phyloP scores from a whole-genome alignment of 495 filamentous ascomycete genomes.

The Neurospora sp. region DNA sequence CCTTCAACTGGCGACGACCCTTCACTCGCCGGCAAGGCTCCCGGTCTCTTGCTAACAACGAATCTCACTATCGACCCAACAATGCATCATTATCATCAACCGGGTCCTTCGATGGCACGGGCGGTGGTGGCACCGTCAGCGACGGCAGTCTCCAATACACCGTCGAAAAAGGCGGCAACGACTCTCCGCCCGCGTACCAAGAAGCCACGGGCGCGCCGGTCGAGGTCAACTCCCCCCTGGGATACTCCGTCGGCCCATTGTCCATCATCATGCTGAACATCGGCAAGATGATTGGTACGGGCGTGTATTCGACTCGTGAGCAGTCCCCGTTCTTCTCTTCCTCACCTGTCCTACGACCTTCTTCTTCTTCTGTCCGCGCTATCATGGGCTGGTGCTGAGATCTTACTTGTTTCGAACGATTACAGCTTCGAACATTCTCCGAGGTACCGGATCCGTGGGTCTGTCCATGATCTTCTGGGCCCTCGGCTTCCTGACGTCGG shows the following conservation, averaged over 20 bases:
- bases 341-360: too few relatives aligned
- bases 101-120: background rate
- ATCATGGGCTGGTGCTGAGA: constrained; percentile 1
- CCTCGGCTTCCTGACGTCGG: constrained; percentile 45
- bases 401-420: too few relatives aligned
- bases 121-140: constrained; percentile 11
- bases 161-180: constrained; percentile 45
- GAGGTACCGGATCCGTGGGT: constrained; percentile 48
- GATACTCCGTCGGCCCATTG: constrained; percentile 45
- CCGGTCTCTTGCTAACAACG: background rate
- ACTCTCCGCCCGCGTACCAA: constrained; percentile 46
- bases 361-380: background rate
- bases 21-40: constrained; percentile 8
- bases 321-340: background rate
- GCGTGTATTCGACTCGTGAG: constrained; percentile 56
- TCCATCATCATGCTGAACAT: constrained; percentile 54
- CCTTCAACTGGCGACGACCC: constrained; percentile 18
- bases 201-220: constrained; percentile 55
- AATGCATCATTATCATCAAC: too few relatives aligned
- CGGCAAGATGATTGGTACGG: constrained; percentile 57
- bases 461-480: constrained; percentile 52
- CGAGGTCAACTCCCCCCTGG: constrained; percentile 47
- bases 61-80: background rate
- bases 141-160: constrained; percentile 42
- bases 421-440: constrained; percentile 47